Base-by-base conservation (phyloP, 306 rosid genomes). In the Quercus agrifolia region DNA sequence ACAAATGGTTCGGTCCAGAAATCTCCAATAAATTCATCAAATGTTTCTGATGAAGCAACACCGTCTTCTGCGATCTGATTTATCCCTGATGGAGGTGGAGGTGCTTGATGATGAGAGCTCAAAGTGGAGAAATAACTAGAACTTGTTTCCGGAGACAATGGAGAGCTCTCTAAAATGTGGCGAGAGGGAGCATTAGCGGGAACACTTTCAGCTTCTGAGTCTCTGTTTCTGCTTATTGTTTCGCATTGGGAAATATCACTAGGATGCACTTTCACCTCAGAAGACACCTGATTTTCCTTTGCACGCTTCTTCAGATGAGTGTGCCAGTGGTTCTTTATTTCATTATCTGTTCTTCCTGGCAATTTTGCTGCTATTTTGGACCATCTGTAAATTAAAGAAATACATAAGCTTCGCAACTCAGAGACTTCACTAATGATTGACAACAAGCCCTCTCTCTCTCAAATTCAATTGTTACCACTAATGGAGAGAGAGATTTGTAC, bases 311-410 rank as follows among this genome's bases (percentile, higher is more conserved):
- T 87, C 7, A 93, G 78, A 79, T 79, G 83, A 56, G 92, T 93
- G 59, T 91, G 91, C 94, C 94, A 93, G 2, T 86, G 82, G 52
- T 90, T 93, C 80, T 93, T 91, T 54, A 93, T 82, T 57, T 90
- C 91, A 35, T 91, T 91, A 78, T 93, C 94, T 1, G 93, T 90
- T 87, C 98, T 90, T 70, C 97, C 98, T 0, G 87, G 70, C 49
- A 93, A 27, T 14, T 41, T 83, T 27, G 88, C 76, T 62, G 98
- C 91, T 69, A 93, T 91, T 75, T 74, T 4, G 3, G 94, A 88
- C 96, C 98, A 93, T 72, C 96, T 93, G 74, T 15, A 25, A 56
- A 63, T 30, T 11, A 28, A 2, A 27, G 6, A 73, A 21, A 44
- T 2, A 9, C 20, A 27, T 20, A 63, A 27, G 70, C 9, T 63